Base-by-base conservation (phyloP, 2,329 filamentous ascomycete species). In the Trichophyton schoenleinii region DNA sequence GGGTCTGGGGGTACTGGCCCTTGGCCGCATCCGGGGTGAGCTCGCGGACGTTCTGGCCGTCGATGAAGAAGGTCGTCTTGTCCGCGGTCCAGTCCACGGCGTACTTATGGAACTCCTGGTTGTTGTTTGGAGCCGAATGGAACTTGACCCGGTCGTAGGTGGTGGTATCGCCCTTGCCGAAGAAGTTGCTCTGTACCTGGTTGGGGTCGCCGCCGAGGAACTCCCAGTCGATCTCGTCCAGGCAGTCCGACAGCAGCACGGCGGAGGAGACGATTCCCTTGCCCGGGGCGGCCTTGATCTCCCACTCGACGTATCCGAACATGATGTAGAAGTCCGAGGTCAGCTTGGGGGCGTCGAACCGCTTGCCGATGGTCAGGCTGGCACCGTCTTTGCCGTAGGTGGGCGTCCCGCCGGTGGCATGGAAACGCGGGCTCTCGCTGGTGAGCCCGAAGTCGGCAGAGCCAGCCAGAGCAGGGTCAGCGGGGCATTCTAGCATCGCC, bases 141-240 rank as follows among this genome's bases (percentile, higher is more conserved):
- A 89, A 91, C 62, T 88, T 86, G 64, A 89, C 91, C 61, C 94
- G 87, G 76, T 95, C 90, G 78, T 92, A 95, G n/a, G 82, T 82
- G 34, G 82, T 86, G 0, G 89, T 91, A 67, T 88, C 81, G 60
- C 92, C 94, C 75, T 97, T 96, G 73, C 91, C 90, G 68, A 99
- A 99, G 77, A 95, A 99, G 76, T 99, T 99, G 67, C 86, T 88
- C 75, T 99, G 94, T n/a, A 96, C 88, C 73, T 95, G 81, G 62
- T 79, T 78, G 65, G 81, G 76, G 70, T 89, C 83, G 61, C 86
- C 84, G 62, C 94, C 94, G 25, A 99, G 83, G 89, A 91, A 97
- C 75, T 99, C 94, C 79, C 92, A 88, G 73, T 99, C 94, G 70
- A 99, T 95, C 78, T 99, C 94, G 74, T 99, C 94, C 52, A 96